phyloP scores from a whole-genome alignment of 306 rosid genomes.

The Spatholobus suberectus region DNA sequence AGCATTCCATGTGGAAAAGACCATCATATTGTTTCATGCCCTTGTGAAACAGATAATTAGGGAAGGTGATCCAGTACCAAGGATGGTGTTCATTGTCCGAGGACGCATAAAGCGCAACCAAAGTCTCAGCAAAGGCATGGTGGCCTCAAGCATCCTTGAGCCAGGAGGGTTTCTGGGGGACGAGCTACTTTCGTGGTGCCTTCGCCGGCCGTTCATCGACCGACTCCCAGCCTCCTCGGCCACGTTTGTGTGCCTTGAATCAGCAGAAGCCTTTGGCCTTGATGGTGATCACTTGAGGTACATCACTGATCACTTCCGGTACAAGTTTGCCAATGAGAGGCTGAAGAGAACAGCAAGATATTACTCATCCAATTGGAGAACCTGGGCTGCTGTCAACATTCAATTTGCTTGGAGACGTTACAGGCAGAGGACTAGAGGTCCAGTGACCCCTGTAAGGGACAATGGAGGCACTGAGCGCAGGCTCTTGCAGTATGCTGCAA shows the following conservation, averaged over 20 bases:
- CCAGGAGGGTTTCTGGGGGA: constrained; percentile 93
- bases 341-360: constrained; percentile 91
- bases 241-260: constrained; percentile 74
- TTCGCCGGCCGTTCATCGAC: constrained; percentile 82
- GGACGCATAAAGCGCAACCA: constrained; percentile 79
- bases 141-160: constrained; percentile 81
- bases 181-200: constrained; percentile 95
- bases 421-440: constrained; percentile 88
- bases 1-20: not conserved
- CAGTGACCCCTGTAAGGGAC: constrained; percentile 67
- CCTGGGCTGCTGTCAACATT: constrained; percentile 97
- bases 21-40: not conserved
- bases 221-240: constrained; percentile 93
- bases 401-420: constrained; percentile 86
- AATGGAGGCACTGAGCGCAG: constrained; percentile 61
- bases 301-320: constrained; percentile 93
- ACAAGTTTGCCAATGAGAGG: constrained; percentile 91
- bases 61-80: constrained; percentile 96
- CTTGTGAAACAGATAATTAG: constrained; percentile 73
- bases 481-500: constrained; percentile 92
- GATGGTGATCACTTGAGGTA: constrained; percentile 71
- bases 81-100: constrained; percentile 83
- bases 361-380: constrained; percentile 98
- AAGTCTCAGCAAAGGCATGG: constrained; percentile 90
- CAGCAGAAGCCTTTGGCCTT: constrained; percentile 86